phyloP scores from a whole-genome alignment of 1,284 basidiomycete species.

The Moesziomyces sp. region DNA sequence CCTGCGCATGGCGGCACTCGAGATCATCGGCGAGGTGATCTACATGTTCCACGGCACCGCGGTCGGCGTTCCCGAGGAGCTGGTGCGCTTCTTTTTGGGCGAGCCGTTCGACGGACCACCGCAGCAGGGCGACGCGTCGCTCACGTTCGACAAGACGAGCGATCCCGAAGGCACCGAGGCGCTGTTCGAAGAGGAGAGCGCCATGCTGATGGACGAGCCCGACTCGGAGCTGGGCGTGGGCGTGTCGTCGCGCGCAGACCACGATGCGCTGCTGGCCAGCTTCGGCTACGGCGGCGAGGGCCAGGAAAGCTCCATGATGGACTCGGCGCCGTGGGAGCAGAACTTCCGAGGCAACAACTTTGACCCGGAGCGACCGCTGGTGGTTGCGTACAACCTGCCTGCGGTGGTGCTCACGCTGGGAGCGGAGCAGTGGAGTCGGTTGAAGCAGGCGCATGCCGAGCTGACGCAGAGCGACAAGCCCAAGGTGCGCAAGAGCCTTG shows the following conservation, averaged over 20 bases:
- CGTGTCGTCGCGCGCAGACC: slow-evolving; percentile 19
- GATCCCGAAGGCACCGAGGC: slow-evolving; percentile 42
- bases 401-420: slow-evolving; percentile 90
- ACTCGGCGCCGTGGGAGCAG: slow-evolving; percentile 35
- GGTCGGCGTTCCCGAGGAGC: slow-evolving; percentile 75
- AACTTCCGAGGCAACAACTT: slow-evolving; percentile 41
- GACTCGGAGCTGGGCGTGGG: slow-evolving; percentile 19
- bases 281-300: slow-evolving; percentile 35
- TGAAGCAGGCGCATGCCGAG: slow-evolving; percentile 78
- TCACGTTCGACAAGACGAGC: slow-evolving; percentile 48
- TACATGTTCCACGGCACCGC: slow-evolving; percentile 80
- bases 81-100: slow-evolving; percentile 81
- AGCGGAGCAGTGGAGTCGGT: slow-evolving; percentile 77
- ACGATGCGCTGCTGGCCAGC: slow-evolving; percentile 41
- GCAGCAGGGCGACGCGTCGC: slow-evolving; percentile 41
- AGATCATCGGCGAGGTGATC: slow-evolving; percentile 90
- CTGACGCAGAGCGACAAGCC: slow-evolving; percentile 72
- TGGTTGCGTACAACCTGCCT: slow-evolving; percentile 94
- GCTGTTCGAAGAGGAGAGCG: slow-evolving; percentile 38
- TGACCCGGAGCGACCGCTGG: slow-evolving; percentile 80
- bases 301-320: slow-evolving; percentile 42
- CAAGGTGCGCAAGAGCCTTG: slow-evolving; percentile 80
- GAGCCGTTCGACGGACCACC: slow-evolving; percentile 66
- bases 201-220: slow-evolving; percentile 31
- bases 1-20: slow-evolving; percentile 84